Conservation (phyloP, 2,329 filamentous ascomycete species). For the Talaromyces albobiverticillius region DNA sequence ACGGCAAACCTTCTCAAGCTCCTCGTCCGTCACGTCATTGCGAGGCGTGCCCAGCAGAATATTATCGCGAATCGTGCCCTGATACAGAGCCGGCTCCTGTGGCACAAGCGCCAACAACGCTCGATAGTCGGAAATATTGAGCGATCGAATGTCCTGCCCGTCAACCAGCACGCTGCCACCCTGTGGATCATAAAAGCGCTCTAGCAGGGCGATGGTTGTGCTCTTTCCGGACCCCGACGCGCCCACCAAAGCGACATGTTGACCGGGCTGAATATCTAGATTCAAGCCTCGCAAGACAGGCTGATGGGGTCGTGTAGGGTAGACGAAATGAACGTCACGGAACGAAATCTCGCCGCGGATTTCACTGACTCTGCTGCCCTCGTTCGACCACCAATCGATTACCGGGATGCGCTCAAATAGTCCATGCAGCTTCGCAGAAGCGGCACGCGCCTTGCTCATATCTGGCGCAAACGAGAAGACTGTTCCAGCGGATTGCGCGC, state of each 20-base stretch:
- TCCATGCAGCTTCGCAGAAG: constrained; percentile 39
- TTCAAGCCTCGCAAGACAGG: constrained; percentile 20
- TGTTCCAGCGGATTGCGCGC: constrained; percentile 25
- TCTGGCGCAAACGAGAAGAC: constrained; percentile 31
- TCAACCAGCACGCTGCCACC: constrained; percentile 64
- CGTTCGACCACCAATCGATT: constrained; percentile 23
- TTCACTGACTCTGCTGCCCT: constrained; percentile 17
- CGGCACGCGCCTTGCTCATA: constrained; percentile 28
- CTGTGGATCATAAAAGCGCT: constrained; percentile 65
- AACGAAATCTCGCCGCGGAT: constrained; percentile 34
- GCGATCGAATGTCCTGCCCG: constrained; percentile 54
- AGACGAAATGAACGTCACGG: constrained; percentile 42
- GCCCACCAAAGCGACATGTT: constrained; percentile 53
- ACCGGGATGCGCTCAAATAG: constrained; percentile 45
- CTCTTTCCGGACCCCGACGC: constrained; percentile 59
- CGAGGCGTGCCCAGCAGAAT: constrained; percentile 53
- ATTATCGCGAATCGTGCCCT: constrained; percentile 65
- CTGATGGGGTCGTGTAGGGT: constrained; percentile 19
- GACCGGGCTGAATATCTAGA: constrained; percentile 40
- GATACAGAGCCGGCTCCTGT: constrained; percentile 68
- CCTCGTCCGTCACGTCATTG: constrained; percentile 15
- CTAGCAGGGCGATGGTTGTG: constrained; percentile 61
- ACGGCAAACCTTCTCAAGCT: constrained; percentile 21
- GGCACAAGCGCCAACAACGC: constrained; percentile 64
- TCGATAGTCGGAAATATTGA: constrained; percentile 62